Percentiles rank a stretch among this genome's conserved stretches.
Evolutionary conservation across 345 rosid species (phyloP).

Genomic region (Hibiscus mutabilis): DNA sequence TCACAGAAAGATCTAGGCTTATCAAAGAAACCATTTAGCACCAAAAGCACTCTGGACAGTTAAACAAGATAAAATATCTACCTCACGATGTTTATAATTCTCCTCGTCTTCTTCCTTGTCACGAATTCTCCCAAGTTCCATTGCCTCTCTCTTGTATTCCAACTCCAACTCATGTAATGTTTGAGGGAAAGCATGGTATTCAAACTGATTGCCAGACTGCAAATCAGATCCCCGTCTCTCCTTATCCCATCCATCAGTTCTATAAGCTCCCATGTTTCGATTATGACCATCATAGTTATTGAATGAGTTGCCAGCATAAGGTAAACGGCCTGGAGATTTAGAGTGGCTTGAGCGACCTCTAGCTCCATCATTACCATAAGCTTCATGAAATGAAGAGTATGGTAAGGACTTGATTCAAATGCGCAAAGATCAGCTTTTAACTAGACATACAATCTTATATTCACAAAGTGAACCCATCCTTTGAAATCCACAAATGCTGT

Average conservation of each 20-base stretch:
- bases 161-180: constrained; percentile 73
- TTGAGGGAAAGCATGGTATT: constrained; percentile 53
- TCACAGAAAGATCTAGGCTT: background rate
- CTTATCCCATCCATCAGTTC: constrained; percentile 65
- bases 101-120: constrained; percentile 95
- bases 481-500: constrained; percentile 42
- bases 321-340: constrained; percentile 71
- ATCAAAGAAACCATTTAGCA: constrained; percentile 9
- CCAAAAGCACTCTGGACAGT: constrained; percentile 7
- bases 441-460: constrained; percentile 35
- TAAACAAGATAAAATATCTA: constrained; percentile 30
- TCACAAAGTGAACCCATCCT: constrained; percentile 46
- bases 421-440: constrained; percentile 49
- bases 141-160: constrained; percentile 71
- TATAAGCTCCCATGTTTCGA: constrained; percentile 51
- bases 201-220: constrained; percentile 62
- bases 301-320: constrained; percentile 60
- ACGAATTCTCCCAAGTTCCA: constrained; percentile 66
- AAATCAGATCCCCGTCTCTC: constrained; percentile 62
- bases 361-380: constrained; percentile 95
- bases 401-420: constrained; percentile 69
- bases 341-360: constrained; percentile 82
- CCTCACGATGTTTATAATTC: constrained; percentile 93
- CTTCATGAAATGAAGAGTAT: constrained; percentile 85
- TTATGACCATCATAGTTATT: constrained; percentile 67